Conservation (phyloP, 2,329 filamentous ascomycete genomes). For the Cercospora citrullina region DNA sequence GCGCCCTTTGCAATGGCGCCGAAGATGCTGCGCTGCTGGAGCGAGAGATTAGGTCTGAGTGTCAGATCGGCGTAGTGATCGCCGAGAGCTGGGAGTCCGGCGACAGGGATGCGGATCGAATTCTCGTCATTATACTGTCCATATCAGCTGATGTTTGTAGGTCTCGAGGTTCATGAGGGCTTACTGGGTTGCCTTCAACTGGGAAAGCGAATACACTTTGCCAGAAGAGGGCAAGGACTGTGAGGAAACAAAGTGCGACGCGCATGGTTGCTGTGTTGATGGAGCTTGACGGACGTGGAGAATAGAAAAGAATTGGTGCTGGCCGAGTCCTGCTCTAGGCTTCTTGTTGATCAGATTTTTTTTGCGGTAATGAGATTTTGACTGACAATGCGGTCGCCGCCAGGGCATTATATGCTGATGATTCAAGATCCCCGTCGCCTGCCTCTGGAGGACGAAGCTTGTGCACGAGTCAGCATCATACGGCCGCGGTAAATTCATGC, state of each 20-base stretch:
- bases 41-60: neutral
- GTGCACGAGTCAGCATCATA: neutral
- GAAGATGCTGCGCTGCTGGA: neutral
- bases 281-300: neutral
- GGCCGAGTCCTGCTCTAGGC: neutral
- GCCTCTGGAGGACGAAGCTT: neutral
- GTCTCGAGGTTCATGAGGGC: neutral
- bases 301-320: neutral
- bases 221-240: neutral
- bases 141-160: neutral
- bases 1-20: neutral
- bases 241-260: neutral
- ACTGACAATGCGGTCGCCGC: neutral
- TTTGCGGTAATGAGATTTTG: neutral
- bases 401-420: neutral
- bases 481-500: neutral
- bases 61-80: neutral
- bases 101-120: neutral
- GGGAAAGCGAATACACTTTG: neutral
- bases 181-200: neutral
- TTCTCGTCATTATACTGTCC: neutral
- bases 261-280: neutral
- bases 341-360: neutral
- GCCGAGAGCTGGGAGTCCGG: neutral
- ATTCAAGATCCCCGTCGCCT: neutral